Evolutionary conservation across 345 rosid species (phyloP), one percentile per base, ranked within the genome.

Genomic region (Ricinus communis): DNA sequence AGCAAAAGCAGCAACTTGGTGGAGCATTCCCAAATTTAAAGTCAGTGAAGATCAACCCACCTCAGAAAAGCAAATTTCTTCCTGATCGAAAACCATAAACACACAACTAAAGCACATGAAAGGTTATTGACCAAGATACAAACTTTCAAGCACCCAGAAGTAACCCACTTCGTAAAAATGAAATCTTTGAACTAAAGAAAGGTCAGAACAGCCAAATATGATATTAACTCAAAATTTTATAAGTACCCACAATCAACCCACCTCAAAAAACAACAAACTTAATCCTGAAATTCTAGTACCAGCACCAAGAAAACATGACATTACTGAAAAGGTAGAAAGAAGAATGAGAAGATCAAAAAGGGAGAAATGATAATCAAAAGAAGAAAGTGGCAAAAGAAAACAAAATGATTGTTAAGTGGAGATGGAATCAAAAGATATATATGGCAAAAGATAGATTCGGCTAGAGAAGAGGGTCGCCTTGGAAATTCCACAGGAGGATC

Each of bases 401-500:
- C 47, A 40, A 71, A 5, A 27, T 58, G 0, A 14, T 9, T 4
- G 4, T 19, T 18, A 22, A 71, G 62, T 54, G 61, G 51, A 62
- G 75, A 69, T 58, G 27, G 78, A 75, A 72, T 62, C 63, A 43
- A 41, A n/a, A 49, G 56, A 38, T 13, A 46, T 40, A 53, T 60
- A 55, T 45, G 38, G 49, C 19, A 66, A 82, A 69, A 66, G n/a
- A n/a, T n/a, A n/a, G n/a, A n/a, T n/a, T n/a, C n/a, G n/a, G n/a
- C n/a, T n/a, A 61, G 69, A 74, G 71, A 71, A 68, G 66, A 72
- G 40, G 61, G 57, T 69, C 43, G 75, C 81, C 72, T 56, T 53
- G n/a, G 57, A 70, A 74, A 74, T 68, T 65, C 68, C 78, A 77
- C 70, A 55, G 43, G 25, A 58, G 55, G 71, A 76, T 70, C 61